Evolutionary conservation across 2,329 filamentous ascomycete genomes (phyloP).

Genomic region (Fusarium caatingaense): DNA sequence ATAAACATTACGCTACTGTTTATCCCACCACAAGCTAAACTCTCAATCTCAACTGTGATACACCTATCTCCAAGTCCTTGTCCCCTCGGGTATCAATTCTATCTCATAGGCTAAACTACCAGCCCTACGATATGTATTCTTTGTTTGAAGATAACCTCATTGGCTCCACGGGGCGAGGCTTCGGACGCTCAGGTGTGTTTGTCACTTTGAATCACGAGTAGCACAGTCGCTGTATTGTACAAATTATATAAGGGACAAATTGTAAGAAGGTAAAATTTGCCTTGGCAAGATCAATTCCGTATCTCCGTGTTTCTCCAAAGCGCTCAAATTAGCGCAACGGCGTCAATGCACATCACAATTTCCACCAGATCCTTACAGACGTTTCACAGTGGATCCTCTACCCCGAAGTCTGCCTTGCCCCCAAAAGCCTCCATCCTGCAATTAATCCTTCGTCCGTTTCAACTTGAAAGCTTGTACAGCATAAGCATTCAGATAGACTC

Average conservation of each 20-base stretch:
- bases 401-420: background rate
- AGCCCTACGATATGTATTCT: too few relatives aligned
- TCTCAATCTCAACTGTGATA: too few relatives aligned
- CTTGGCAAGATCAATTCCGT: too few relatives aligned
- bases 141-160: too few relatives aligned
- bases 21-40: background rate
- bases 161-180: too few relatives aligned
- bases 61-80: too few relatives aligned
- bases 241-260: rapidly evolving
- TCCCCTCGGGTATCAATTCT: too few relatives aligned
- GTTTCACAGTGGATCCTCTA: background rate
- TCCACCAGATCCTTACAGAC: background rate
- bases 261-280: too few relatives aligned
- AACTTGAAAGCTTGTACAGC: background rate
- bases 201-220: background rate
- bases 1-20: background rate
- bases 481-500: background rate
- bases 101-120: too few relatives aligned
- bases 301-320: too few relatives aligned
- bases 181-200: too few relatives aligned
- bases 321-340: background rate
- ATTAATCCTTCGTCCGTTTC: background rate
- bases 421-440: background rate
- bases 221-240: background rate
- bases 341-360: background rate